These are phyloP conservation scores for Trametes sanguinea DNA, from an alignment of 768 basidiomycete genomes.

Conservation along the genomic window DNA sequence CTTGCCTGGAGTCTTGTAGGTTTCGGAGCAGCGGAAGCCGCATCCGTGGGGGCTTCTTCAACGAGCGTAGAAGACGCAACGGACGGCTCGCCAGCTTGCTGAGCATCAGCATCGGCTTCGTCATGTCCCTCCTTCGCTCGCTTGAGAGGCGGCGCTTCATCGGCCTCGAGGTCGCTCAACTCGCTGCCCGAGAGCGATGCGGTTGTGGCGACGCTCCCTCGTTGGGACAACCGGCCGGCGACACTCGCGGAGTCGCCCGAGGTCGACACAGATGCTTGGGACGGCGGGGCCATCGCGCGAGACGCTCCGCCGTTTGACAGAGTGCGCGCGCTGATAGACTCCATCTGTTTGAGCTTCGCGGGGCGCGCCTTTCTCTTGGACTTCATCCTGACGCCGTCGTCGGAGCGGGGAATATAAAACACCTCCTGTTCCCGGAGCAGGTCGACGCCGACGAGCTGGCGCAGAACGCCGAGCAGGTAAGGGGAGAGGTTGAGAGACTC, in stretches of 20 bases:
- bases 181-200: slow-evolving; percentile 23
- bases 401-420: slow-evolving; percentile 58
- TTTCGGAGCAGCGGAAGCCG: neutral
- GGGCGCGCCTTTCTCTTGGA: neutral
- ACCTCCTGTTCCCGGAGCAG: slow-evolving; percentile 66
- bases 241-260: slow-evolving; percentile 9
- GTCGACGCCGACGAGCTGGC: slow-evolving; percentile 65
- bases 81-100: neutral
- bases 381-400: slow-evolving; percentile 35
- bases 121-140: neutral
- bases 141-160: slow-evolving; percentile 11
- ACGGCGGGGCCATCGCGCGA: slow-evolving; percentile 7
- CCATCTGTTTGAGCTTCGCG: slow-evolving; percentile 7
- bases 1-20: neutral
- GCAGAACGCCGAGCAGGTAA: slow-evolving; percentile 56
- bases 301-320: neutral
- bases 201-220: slow-evolving; percentile 13
- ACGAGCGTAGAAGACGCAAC: neutral
- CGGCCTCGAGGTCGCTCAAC: slow-evolving; percentile 20
- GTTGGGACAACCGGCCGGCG: slow-evolving; percentile 4
- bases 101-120: neutral
- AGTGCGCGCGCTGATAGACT: slow-evolving; percentile 18
- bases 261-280: slow-evolving; percentile 21
- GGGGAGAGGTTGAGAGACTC: slow-evolving; percentile 52
- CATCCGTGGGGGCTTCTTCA: neutral